Evolutionary conservation across 2,329 filamentous ascomycete species (phyloP).

Genomic region (Dendryphion nanum): DNA sequence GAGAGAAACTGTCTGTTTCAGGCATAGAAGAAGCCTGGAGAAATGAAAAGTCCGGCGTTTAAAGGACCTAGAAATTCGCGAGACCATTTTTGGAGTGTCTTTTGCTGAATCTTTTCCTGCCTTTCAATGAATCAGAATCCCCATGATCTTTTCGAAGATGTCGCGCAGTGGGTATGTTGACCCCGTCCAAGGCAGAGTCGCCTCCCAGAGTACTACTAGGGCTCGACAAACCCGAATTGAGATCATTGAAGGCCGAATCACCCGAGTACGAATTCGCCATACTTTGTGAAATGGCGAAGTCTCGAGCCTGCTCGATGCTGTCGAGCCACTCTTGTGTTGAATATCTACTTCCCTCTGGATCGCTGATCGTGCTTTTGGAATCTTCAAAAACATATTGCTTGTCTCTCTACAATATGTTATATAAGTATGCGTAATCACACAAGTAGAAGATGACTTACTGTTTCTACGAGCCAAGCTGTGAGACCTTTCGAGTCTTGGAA

Average conservation of each 20-base stretch:
- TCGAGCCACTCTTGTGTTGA: constrained; percentile 92
- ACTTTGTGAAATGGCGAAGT: constrained; percentile 76
- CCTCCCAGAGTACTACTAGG: constrained; percentile 71
- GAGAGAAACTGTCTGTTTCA: constrained; percentile 3
- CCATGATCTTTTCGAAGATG: constrained; percentile 48
- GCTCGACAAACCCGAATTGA: constrained; percentile 65
- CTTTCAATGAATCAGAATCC: constrained; percentile 56
- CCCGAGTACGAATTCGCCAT: constrained; percentile 64
- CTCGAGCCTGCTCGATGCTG: constrained; percentile 78
- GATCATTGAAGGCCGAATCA: constrained; percentile 45
- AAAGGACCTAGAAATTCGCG: constrained; percentile 67
- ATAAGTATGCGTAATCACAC: not conserved
- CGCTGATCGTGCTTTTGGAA: constrained; percentile 67
- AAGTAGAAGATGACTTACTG: constrained; percentile 60
- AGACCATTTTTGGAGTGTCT: constrained; percentile 93
- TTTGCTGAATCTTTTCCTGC: constrained; percentile 76
- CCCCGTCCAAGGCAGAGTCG: constrained; percentile 40
- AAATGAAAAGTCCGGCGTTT: too few species aligned
- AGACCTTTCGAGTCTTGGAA: constrained; percentile 85
- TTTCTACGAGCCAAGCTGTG: constrained; percentile 87
- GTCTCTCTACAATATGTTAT: constrained; percentile 62
- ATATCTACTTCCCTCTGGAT: constrained; percentile 62
- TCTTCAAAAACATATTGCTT: constrained; percentile 94
- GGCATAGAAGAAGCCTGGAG: not conserved
- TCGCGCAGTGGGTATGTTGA: constrained; percentile 54